phyloP scores from a whole-genome alignment of 257 asterid genomes.

The Solanum tarapatanum region DNA sequence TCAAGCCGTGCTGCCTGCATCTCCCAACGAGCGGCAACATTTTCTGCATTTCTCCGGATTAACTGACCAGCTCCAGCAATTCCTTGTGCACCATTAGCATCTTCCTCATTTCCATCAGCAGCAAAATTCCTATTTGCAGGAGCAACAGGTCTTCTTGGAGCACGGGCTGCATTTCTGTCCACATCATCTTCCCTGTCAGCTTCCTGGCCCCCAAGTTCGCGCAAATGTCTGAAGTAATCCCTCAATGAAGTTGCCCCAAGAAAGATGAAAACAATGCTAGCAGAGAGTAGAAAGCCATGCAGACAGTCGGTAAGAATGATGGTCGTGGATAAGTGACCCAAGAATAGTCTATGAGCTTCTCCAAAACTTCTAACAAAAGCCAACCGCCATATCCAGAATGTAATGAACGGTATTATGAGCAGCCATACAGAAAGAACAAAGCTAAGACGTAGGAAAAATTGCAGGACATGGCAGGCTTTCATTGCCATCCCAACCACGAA shows the following conservation, averaged over 20 bases:
- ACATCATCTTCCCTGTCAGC: conserved; percentile 90
- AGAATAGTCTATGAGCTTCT: conserved; percentile 79
- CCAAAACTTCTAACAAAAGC: conserved; percentile 86
- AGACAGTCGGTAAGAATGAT: conserved; percentile 86
- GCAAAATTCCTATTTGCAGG: conserved; percentile 68
- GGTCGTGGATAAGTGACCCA: conserved; percentile 81
- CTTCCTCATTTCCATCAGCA: conserved; percentile 79
- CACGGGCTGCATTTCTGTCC: conserved; percentile 92
- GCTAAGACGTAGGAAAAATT: conserved; percentile 82
- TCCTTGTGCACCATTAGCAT: conserved; percentile 73
- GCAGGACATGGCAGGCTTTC: conserved; percentile 91
- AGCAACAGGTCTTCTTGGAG: conserved; percentile 70
- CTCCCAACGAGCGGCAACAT: conserved; percentile 95
- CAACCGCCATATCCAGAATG: conserved; percentile 98
- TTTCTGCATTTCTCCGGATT: conserved; percentile 87
- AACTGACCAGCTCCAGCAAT: conserved; percentile 90
- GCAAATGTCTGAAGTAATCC: conserved; percentile 85
- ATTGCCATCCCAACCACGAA: conserved; percentile 79
- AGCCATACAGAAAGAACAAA: conserved; percentile 97
- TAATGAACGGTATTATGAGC: conserved; percentile 84
- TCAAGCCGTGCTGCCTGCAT: conserved; percentile 97
- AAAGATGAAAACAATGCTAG: conserved; percentile 90
- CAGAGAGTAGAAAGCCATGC: conserved; percentile 95
- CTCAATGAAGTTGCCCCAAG: conserved; percentile 98
- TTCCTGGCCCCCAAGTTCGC: conserved; percentile 95